phyloP scores from a whole-genome alignment of 2,329 filamentous ascomycete genomes.

The Hansfordia pulvinata region DNA sequence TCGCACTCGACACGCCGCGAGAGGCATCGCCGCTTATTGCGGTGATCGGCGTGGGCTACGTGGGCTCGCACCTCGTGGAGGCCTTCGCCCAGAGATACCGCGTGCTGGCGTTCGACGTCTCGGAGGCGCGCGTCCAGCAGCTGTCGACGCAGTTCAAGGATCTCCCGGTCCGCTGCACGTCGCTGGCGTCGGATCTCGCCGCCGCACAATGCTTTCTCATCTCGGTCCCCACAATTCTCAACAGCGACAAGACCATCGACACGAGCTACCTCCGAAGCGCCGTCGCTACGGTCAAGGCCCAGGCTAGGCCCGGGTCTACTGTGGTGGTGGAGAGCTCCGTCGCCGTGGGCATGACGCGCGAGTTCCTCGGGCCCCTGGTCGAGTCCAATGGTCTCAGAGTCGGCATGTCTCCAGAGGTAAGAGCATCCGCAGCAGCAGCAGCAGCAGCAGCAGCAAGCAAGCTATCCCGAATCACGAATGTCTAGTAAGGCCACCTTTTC shows the following conservation, averaged over 20 bases:
- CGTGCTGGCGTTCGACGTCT: constrained; percentile 35
- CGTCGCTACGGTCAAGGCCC: constrained; percentile 22
- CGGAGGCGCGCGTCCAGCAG: constrained; percentile 20
- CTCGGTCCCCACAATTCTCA: constrained; percentile 36
- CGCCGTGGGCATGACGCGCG: constrained; percentile 38
- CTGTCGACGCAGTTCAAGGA: constrained; percentile 15
- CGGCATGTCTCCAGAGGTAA: constrained; percentile 34
- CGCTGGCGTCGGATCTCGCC: constrained; percentile 20
- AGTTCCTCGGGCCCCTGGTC: constrained; percentile 31
- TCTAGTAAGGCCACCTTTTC: too few species aligned
- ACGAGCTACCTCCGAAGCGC: constrained; percentile 30
- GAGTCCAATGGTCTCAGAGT: constrained; percentile 25
- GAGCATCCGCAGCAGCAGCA: too few species aligned
- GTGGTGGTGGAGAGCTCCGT: constrained; percentile 41
- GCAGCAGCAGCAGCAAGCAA: neutral
- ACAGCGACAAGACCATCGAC: constrained; percentile 30
- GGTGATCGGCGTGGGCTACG: constrained; percentile 38
- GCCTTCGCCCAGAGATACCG: constrained; percentile 25
- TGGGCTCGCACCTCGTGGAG: constrained; percentile 32
- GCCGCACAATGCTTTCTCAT: constrained; percentile 37
- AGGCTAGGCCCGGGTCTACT: constrained; percentile 28
- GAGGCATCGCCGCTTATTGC: constrained; percentile 28
- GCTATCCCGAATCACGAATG: too few species aligned
- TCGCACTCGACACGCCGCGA: too few species aligned
- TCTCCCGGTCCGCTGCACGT: constrained; percentile 22